These are phyloP conservation scores for Penstemon barbatus DNA, from an alignment of 257 asterid species.

Conservation along the genomic window DNA sequence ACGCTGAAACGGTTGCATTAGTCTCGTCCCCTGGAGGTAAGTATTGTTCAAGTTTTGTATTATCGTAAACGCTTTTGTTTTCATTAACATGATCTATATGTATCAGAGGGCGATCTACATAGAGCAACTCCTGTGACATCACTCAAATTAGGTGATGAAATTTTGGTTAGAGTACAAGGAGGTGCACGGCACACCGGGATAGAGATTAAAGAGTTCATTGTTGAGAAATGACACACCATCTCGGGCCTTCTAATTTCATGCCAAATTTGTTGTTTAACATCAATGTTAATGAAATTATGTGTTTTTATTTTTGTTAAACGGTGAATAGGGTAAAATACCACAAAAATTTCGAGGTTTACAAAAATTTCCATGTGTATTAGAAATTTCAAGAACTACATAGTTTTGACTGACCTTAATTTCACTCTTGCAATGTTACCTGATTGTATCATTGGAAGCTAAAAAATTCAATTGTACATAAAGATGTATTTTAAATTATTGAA, in stretches of 20 bases:
- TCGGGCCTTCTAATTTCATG: neutral
- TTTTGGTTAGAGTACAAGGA: conserved; percentile 67
- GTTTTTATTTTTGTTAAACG: too few relatives aligned
- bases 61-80: neutral
- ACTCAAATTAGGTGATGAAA: conserved; percentile 68
- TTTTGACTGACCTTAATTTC: too few relatives aligned
- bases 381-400: too few relatives aligned
- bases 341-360: too few relatives aligned
- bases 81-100: conserved; percentile 20
- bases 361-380: too few relatives aligned
- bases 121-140: conserved; percentile 66
- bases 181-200: conserved; percentile 92
- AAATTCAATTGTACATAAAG: too few relatives aligned
- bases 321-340: too few relatives aligned
- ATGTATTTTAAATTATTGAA: too few relatives aligned
- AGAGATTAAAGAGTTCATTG: conserved; percentile 75
- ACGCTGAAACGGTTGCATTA: conserved; percentile 84
- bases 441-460: too few relatives aligned
- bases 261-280: neutral
- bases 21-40: conserved; percentile 65
- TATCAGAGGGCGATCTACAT: conserved; percentile 39
- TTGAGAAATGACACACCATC: conserved; percentile 54
- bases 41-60: neutral
- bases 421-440: too few relatives aligned
- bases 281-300: too few relatives aligned